Percentiles rank a stretch among this genome's conserved stretches.
Conservation (phyloP, 1,139 yeast genomes). For the Pichia sp. region DNA sequence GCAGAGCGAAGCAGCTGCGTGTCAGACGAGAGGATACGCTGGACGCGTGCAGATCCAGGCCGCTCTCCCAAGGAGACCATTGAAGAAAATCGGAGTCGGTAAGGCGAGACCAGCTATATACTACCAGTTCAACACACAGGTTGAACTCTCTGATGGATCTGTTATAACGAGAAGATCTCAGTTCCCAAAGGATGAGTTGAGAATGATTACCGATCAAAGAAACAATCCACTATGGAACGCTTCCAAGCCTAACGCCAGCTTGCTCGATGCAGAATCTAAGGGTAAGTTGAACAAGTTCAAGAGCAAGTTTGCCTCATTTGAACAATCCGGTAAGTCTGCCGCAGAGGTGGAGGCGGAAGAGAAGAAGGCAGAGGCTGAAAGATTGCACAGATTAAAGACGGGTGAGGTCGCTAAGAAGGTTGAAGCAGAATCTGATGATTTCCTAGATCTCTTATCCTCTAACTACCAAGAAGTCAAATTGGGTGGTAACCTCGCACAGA, state of each 20-base stretch:
- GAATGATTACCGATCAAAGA: slow-evolving; percentile 85
- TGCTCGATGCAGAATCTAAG: slow-evolving; percentile 73
- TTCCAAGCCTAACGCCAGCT: slow-evolving; percentile 65
- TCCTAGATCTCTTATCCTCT: slow-evolving; percentile 25
- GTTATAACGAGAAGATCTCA: slow-evolving; percentile 78
- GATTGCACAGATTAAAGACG: slow-evolving; percentile 22
- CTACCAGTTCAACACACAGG: slow-evolving; percentile 78
- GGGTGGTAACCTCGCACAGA: slow-evolving; percentile 28
- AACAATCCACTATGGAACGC: slow-evolving; percentile 86
- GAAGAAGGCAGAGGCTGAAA: slow-evolving; percentile 22
- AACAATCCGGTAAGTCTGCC: slow-evolving; percentile 28
- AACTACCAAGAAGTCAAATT: slow-evolving; percentile 27
- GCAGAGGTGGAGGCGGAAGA: slow-evolving; percentile 22
- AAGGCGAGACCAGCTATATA: slow-evolving; percentile 90
- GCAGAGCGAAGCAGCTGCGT: no score
- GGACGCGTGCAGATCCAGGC: slow-evolving; percentile 34
- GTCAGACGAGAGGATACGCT: slow-evolving; percentile 15
- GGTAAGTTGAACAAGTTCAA: slow-evolving; percentile 84
- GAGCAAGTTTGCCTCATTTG: slow-evolving; percentile 60
- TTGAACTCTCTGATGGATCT: slow-evolving; percentile 90
- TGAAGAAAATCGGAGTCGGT: slow-evolving; percentile 55
- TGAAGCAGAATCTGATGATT: slow-evolving; percentile 24
- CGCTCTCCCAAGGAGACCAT: slow-evolving; percentile 44
- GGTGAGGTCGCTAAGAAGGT: slow-evolving; percentile 20
- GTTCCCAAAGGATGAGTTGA: slow-evolving; percentile 79